A percentile compares a stretch with the other conserved stretches of the same genome.
Evolutionary conservation across 768 basidiomycete genomes (phyloP).

Genomic region (Mycena haematopus): DNA sequence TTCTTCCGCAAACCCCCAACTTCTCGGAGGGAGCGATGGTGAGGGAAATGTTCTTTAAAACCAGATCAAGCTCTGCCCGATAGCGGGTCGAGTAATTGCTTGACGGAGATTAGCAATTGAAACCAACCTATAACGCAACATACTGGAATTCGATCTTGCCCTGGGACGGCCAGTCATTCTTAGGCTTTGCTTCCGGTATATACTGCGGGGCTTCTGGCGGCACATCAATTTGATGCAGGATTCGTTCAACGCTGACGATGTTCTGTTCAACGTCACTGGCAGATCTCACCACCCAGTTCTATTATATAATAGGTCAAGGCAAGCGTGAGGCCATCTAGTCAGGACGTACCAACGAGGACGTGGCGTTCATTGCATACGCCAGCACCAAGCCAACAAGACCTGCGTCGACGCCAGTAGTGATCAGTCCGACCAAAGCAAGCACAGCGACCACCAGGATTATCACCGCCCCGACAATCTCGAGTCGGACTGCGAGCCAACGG

Average conservation of each 20-base stretch:
- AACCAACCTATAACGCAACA: conserved; percentile 32
- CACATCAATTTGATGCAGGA: conserved; percentile 81
- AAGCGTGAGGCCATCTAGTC: background rate
- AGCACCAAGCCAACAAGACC: conserved; percentile 83
- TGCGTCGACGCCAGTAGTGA: conserved; percentile 81
- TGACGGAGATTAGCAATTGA: conserved; percentile 10
- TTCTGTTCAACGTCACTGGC: conserved; percentile 91
- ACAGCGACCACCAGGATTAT: conserved; percentile 78
- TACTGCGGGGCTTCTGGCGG: conserved; percentile 77
- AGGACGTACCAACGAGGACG: conserved; percentile 72
- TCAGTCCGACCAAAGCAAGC: conserved; percentile 72
- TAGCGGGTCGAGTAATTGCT: conserved; percentile 82
- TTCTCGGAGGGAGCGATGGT: conserved; percentile 82
- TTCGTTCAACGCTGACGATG: conserved; percentile 88
- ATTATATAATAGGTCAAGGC: background rate
- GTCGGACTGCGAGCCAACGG: conserved; percentile 83
- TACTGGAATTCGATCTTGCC: conserved; percentile 80
- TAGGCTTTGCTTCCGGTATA: conserved; percentile 62
- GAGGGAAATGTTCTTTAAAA: conserved; percentile 78
- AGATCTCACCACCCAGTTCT: conserved; percentile 86
- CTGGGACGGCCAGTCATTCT: conserved; percentile 69
- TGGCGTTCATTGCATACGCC: conserved; percentile 84
- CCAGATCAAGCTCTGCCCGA: conserved; percentile 78
- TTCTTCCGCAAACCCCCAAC: conserved; percentile 88
- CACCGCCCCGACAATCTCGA: conserved; percentile 84